These are phyloP conservation scores for Lindgomyces ingoldianus DNA, from an alignment of 495 filamentous ascomycete genomes.

Conservation along the genomic window DNA sequence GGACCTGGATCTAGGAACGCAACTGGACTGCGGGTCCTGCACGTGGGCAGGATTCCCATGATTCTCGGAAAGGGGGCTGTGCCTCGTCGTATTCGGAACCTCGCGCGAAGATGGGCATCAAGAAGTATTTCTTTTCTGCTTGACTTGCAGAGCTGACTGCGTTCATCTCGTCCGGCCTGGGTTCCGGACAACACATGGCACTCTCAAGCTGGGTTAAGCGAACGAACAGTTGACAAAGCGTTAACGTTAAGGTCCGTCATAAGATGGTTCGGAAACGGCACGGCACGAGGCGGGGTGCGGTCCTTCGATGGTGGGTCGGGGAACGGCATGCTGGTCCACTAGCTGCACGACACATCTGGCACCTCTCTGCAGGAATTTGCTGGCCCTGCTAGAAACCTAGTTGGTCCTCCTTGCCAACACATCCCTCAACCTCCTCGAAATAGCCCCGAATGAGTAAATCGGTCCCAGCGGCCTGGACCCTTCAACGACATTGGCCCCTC, in stretches of 20 bases:
- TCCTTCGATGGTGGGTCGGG: background rate
- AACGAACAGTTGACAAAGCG: constrained; percentile 1
- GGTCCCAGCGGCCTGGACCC: background rate
- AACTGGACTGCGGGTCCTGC: background rate
- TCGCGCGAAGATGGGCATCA: background rate
- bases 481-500: background rate
- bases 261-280: constrained; percentile 9
- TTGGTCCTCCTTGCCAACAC: background rate
- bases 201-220: background rate
- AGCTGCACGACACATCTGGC: constrained; percentile 1
- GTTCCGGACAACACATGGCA: background rate
- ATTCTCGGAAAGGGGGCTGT: background rate
- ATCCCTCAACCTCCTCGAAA: background rate
- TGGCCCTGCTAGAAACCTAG: background rate
- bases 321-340: background rate
- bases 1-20: background rate
- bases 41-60: background rate
- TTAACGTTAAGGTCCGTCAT: background rate
- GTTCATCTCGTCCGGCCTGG: no score
- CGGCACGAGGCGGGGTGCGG: constrained; percentile 1
- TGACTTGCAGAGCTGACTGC: background rate
- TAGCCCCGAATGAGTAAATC: background rate
- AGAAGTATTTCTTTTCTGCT: background rate
- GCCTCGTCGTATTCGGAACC: background rate
- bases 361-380: background rate